Conservation (phyloP, 768 basidiomycete species). For the Mycena capillaripes region DNA sequence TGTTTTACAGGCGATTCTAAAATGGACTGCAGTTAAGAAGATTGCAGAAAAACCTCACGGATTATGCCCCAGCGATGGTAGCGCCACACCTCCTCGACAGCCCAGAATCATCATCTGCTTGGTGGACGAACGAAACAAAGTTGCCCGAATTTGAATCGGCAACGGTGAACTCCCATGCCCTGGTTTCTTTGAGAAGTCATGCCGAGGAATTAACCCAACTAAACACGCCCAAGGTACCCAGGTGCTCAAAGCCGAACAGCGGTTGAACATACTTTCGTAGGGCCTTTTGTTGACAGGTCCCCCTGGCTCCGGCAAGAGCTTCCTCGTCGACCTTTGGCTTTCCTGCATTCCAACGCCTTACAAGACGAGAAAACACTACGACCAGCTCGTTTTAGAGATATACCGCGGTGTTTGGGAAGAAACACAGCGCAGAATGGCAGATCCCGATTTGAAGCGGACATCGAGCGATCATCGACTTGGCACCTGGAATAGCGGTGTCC, state of each 20-base stretch:
- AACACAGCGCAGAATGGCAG: conserved; percentile 55
- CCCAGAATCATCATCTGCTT: conserved; percentile 44
- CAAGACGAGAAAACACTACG: conserved; percentile 72
- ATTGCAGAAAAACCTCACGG: conserved; percentile 59
- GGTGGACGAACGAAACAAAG: conserved; percentile 47
- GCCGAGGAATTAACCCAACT: conserved; percentile 67
- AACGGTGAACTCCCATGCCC: conserved; percentile 32
- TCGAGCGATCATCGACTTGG: conserved; percentile 31
- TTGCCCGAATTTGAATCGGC: conserved; percentile 36
- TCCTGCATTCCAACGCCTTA: conserved; percentile 63
- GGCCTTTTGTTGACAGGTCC: conserved; percentile 66
- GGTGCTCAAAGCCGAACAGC: background rate
- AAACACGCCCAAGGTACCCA: conserved; percentile 63
- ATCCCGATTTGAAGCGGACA: background rate
- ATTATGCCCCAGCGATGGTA: conserved; percentile 64
- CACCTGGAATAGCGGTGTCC: conserved; percentile 43
- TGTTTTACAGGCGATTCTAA: background rate
- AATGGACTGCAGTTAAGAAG: conserved; percentile 56
- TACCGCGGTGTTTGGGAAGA: conserved; percentile 69
- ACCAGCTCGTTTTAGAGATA: conserved; percentile 66
- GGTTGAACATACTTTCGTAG: conserved; percentile 41
- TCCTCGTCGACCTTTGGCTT: conserved; percentile 71
- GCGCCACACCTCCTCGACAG: conserved; percentile 43
- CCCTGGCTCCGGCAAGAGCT: conserved; percentile 67
- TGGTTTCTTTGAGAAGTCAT: conserved; percentile 59